Base-by-base conservation (phyloP, 768 basidiomycete genomes). In the Leccinum pellstonianum region DNA sequence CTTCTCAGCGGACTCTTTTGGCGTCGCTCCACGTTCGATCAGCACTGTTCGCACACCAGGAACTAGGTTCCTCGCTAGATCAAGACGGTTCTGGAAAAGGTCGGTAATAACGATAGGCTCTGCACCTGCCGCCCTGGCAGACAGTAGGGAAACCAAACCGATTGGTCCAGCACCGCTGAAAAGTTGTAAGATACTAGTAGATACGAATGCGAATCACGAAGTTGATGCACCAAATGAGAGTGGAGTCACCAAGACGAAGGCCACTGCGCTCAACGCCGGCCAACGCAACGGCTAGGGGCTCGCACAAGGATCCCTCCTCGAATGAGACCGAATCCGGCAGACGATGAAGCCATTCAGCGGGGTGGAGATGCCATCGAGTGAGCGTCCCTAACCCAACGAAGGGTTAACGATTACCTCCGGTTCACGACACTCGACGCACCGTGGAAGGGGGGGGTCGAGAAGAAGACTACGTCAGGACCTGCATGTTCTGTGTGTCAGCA, bases 71-170 rank as follows among this genome's bases (percentile, higher is more conserved):
- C 83, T 85, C 5, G 86, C 87, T 53, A 88, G 87, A 64, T 86
- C 85, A 12, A 88, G 77, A 21, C 86, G 83, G 58, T 77, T 84
- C 65, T 85, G 82, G 70, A 87, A 80, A 52, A 88, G 75, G 67
- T 88, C 86, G 12, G 86, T 88, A 41, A 88, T 87, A 52, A 88
- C 77, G 60, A 88, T 81, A 6, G 86, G 86, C 58, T 87, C 85
- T 15, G 86, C 87, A 7, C 86, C 86, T 46, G 86, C 86, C 51
- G 87, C 86, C 49, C 84, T 77, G 7, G 86, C 84, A 53, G 86
- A 83, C 31, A 88, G 77, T 19, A 88, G 76, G 17, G 86, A 77
- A 25, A 84, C 75, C 21, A 88, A 76, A 17, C 86, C 86, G 56
- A 88, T 88, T 3, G 87, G 86, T 17, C 86, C 86, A 23, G 86